Conservation (phyloP, 148 eudicot species). For the Fallopia convolvulus region DNA sequence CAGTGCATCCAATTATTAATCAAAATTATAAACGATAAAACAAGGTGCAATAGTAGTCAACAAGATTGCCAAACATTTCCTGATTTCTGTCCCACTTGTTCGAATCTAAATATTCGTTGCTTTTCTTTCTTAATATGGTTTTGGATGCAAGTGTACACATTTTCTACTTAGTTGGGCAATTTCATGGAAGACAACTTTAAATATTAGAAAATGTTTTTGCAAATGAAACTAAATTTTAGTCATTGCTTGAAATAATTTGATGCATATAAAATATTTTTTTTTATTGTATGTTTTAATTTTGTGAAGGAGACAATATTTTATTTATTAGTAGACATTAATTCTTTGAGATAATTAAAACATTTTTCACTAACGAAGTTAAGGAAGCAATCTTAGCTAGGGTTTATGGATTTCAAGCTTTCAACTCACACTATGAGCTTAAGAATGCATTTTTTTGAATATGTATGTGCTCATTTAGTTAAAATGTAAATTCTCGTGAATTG, state of each 20-base stretch:
- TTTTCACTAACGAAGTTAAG: not conserved
- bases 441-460: not conserved
- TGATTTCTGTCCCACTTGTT: not conserved
- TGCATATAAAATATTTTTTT: not conserved
- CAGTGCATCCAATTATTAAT: not conserved
- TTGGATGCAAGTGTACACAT: not conserved
- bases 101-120: not conserved
- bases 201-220: not conserved
- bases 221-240: not conserved
- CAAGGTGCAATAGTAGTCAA: not conserved
- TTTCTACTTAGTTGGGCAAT: constrained; percentile 1
- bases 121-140: not conserved
- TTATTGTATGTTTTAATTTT: no score
- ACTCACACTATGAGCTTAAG: not conserved
- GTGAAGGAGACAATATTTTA: no score
- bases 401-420: no score
- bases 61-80: not conserved
- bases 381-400: no score
- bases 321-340: no score
- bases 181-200: not conserved
- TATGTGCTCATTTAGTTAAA: no score
- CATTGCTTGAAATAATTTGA: not conserved
- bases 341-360: not conserved
- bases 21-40: no score
- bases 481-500: no score